Evolutionary conservation across 164 flowering plant species (phyloP), one percentile per base, ranked within the genome.

Genomic region (Pachysandra terminalis): DNA sequence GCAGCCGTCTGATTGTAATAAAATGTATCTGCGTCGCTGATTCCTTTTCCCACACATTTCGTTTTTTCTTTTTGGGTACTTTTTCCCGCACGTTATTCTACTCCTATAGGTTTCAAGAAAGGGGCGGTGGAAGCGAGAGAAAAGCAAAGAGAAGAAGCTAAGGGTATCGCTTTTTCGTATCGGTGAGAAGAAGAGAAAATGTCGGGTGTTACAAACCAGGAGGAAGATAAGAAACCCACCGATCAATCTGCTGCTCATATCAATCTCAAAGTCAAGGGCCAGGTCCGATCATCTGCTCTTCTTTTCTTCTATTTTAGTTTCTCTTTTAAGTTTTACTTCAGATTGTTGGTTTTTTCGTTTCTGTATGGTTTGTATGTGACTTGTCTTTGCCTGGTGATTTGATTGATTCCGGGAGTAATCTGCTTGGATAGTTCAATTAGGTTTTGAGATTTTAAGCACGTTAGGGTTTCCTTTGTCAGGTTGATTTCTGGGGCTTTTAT

Each of bases 221-320:
- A 84, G 73, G 84, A 84, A 62, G 86, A 84, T 28, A 81, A 82
- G 86, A 82, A 82, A 67, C 86, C 88, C 40, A 69, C 70, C 59
- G 81, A 84, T 49, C 79, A 77, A 61, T n/a, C n/a, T n/a, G 52
- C 74, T 5, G 85, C 71, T 58, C 84, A 82, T 54, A 84, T 84
- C 70, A 84, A 84, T 56, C 86, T 84, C 75, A 84, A 84, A 60
- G 88, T 84, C 67, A 82, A 82, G 63, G 82, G 88, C 40, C 85
- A 84, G 88, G 88, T 84, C 13, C 48, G 74, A 16, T 56, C 58
- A 19, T 63, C 25, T 66, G 37, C 7, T 67, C 60, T 68, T 49
- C 48, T 15, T 56, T 15, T 23, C 60, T 27, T 19, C 6, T n/a
- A n/a, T 6, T 19, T 6, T 15, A 12, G 5, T 37, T 48, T 10